Evolutionary conservation across 2,329 filamentous ascomycete genomes (phyloP).

Genomic region (Pezizomycotina sp.): DNA sequence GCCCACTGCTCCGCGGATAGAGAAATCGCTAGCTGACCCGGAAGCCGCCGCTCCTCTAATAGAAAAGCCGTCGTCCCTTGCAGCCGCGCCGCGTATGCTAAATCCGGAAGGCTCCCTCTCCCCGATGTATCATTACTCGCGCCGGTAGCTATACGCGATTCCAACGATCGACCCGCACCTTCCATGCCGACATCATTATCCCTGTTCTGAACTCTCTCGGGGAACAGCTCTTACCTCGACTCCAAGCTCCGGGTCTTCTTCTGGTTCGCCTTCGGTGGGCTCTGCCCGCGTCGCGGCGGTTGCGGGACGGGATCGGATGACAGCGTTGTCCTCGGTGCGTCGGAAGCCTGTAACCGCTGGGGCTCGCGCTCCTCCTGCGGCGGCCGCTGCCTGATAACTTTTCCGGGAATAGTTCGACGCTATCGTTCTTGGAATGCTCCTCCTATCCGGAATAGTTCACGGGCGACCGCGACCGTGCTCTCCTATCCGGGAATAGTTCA

Average conservation of each 20-base stretch:
- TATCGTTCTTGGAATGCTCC: constrained; percentile 11
- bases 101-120: too few relatives aligned
- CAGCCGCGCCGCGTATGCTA: constrained; percentile 14
- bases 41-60: constrained; percentile 7
- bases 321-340: constrained; percentile 12
- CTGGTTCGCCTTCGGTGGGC: constrained; percentile 11
- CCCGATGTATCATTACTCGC: too few relatives aligned
- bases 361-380: constrained; percentile 6
- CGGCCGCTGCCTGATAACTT: constrained; percentile 1
- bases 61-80: constrained; percentile 5
- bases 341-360: constrained; percentile 3
- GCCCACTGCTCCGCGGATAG: too few relatives aligned
- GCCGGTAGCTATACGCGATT: too few relatives aligned
- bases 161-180: constrained; percentile 2
- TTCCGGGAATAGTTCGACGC: constrained; percentile 19
- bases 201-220: constrained; percentile 8
- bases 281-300: constrained; percentile 14
- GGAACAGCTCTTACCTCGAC: constrained; percentile 18
- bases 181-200: constrained; percentile 11
- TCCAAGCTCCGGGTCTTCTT: constrained; percentile 5
- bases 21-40: neutral
- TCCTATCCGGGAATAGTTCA: constrained; percentile 14
- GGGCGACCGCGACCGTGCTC: constrained; percentile 3
- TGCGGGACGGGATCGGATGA: constrained; percentile 13
- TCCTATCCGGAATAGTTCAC: constrained; percentile 16